Base-by-base conservation (phyloP, 257 asterid species). In the Forsythia suspensa region DNA sequence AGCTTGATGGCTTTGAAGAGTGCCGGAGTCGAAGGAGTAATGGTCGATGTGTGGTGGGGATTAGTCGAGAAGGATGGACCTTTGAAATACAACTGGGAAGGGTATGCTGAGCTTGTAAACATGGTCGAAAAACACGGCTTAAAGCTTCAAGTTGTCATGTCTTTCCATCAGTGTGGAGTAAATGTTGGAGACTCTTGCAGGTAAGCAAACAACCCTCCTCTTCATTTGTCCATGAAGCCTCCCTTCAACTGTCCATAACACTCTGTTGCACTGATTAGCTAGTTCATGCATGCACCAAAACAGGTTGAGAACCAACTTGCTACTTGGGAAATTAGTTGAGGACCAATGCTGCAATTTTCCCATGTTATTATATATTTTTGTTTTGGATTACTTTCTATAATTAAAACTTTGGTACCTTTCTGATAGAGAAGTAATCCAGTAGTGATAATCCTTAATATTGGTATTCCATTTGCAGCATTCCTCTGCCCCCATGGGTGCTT, bases 11-110 rank as follows among this genome's bases (percentile, higher is more conserved):
- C 99, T 70, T 79, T 95, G 80, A 93, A 89, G 87, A 89, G 90
- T 76, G 92, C 92, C 7, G 99, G 98, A 41, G 92, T 90, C 40
- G 97, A 93, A 85, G 99, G 99, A 13, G 93, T 95, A 5, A 93
- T 93, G 99, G 97, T 95, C 11, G 99, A 95, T 74, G 94, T 83
- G 3, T 95, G 99, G 98, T 95, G 99, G 99, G 98, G 97, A 18
- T 80, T 95, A 81, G 97, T 93, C 3, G 99, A 93, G 91, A 95
- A 92, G 83, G 93, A 93, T 81, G 96, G 97, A 34, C 99, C 99
- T 3, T 59, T 82, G 81, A 87, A 83, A 44, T 95, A 95, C 85
- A 95, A 90, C 46, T 95, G 98, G 99, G 97, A 92, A 82, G 99
- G 98, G 20, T 95, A 91, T 84, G 89, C 80, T 48, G 97, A 93